A percentile compares a stretch with the other conserved stretches of the same genome.
Conservation (phyloP, 2,329 filamentous ascomycete species). For the Periconia digitata region DNA sequence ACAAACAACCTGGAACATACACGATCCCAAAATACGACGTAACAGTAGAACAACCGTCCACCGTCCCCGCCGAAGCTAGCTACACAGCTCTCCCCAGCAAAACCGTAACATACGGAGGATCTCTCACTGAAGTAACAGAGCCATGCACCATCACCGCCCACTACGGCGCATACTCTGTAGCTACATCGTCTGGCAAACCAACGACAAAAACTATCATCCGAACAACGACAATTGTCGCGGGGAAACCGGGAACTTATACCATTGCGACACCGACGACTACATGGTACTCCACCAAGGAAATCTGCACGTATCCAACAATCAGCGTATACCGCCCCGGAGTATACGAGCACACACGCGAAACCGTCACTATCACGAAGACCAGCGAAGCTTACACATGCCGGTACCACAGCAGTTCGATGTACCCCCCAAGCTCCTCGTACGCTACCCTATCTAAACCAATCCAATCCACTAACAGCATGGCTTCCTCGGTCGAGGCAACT, state of each 20-base stretch:
- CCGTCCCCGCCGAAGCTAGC: conserved; percentile 24
- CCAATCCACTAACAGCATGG: too few species aligned
- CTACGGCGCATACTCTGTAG: conserved; percentile 26
- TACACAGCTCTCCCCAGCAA: conserved; percentile 22
- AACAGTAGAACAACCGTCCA: conserved; percentile 21
- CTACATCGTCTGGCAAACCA: conserved; percentile 13
- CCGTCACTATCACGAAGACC: conserved; percentile 37
- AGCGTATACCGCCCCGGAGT: conserved; percentile 25
- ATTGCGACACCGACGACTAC: conserved; percentile 39
- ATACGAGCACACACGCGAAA: conserved; percentile 30
- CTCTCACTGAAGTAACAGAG: conserved; percentile 21
- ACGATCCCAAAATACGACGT: conserved; percentile 30
- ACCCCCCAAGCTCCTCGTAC: conserved; percentile 7
- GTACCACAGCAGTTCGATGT: conserved; percentile 24
- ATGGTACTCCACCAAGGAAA: conserved; percentile 24
- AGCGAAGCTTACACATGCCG: conserved; percentile 31
- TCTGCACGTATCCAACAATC: conserved; percentile 29
- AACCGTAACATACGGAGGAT: conserved; percentile 30
- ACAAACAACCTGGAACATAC: conserved; percentile 30
- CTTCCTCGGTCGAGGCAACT: neutral
- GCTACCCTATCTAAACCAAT: too few species aligned
- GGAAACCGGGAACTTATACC: conserved; percentile 29
- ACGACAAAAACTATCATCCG: conserved; percentile 27
- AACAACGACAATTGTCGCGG: conserved; percentile 25
- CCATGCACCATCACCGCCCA: conserved; percentile 27